A percentile compares a stretch with the other conserved stretches of the same genome.
These are phyloP conservation scores for Entophlyctis luteolus DNA, from an alignment of 192 early-diverging fungal species.

Conservation along the genomic window DNA sequence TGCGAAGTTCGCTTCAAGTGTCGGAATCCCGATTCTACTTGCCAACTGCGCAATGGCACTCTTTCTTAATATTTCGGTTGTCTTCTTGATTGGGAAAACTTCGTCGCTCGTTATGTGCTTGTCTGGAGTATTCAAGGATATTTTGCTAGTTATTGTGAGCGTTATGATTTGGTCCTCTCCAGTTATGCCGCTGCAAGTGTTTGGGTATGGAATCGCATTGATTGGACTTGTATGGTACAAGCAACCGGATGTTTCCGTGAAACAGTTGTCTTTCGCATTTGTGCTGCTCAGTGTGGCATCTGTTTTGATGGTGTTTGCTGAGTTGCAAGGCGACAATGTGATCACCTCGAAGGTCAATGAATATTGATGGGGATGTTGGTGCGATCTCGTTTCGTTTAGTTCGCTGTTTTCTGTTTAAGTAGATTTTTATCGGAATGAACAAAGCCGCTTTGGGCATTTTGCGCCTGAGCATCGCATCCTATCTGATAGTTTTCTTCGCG, in stretches of 20 bases:
- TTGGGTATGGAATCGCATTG: slow-evolving; percentile 36
- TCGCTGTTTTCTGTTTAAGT: no score
- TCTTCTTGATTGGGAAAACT: slow-evolving; percentile 39
- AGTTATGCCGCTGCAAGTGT: slow-evolving; percentile 24
- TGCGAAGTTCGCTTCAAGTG: background rate
- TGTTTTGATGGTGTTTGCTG: background rate
- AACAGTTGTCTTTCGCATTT: background rate
- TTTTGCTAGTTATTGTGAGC: slow-evolving; percentile 29
- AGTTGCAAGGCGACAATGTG: no score
- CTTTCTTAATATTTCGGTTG: slow-evolving; percentile 33
- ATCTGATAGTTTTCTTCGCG: no score
- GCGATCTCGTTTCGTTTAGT: no score
- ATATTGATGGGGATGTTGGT: no score
- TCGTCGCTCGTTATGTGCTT: slow-evolving; percentile 39
- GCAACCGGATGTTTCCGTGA: background rate
- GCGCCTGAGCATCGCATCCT: no score
- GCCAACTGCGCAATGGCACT: slow-evolving; percentile 32
- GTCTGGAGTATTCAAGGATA: slow-evolving; percentile 39
- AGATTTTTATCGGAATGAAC: no score
- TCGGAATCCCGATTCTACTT: slow-evolving; percentile 22
- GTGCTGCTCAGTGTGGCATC: background rate
- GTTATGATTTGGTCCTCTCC: slow-evolving; percentile 29
- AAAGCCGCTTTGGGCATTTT: no score
- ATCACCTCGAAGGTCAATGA: no score
- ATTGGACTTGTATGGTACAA: slow-evolving; percentile 34